These are phyloP conservation scores for Verticillium longisporum DNA, from an alignment of 2,329 filamentous ascomycete species.

Conservation along the genomic window DNA sequence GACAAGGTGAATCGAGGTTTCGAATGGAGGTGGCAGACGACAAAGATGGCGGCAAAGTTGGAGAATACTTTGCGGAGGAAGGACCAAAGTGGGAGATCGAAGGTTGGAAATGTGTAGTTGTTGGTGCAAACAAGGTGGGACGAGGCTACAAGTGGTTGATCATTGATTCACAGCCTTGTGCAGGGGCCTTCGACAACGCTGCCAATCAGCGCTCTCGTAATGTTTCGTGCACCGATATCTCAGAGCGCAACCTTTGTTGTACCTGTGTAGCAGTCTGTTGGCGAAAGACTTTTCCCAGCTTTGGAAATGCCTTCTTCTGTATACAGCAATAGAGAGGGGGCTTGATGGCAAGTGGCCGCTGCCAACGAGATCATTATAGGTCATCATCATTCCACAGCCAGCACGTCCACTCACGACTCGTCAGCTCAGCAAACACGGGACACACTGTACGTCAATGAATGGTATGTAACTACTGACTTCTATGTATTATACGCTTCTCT, in stretches of 20 bases:
- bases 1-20: not conserved
- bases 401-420: too few relatives aligned
- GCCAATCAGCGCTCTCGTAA: not conserved
- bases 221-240: not conserved
- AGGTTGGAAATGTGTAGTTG: not conserved
- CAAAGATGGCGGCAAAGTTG: too few relatives aligned
- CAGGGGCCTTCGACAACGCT: not conserved
- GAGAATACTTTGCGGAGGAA: not conserved
- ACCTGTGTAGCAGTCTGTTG: too few relatives aligned
- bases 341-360: too few relatives aligned
- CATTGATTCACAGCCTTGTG: not conserved
- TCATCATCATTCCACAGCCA: too few relatives aligned
- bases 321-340: too few relatives aligned
- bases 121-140: not conserved
- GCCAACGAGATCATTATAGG: too few relatives aligned
- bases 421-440: not conserved
- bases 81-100: not conserved
- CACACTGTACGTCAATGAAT: not conserved
- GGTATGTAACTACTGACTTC: not conserved
- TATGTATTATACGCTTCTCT: conserved; percentile 1
- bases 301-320: too few relatives aligned
- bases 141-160: not conserved
- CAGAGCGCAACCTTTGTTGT: too few relatives aligned
- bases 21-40: too few relatives aligned
- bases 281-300: too few relatives aligned